phyloP scores from a whole-genome alignment of 208 protist species.

The Herpetomonas tarakana region DNA sequence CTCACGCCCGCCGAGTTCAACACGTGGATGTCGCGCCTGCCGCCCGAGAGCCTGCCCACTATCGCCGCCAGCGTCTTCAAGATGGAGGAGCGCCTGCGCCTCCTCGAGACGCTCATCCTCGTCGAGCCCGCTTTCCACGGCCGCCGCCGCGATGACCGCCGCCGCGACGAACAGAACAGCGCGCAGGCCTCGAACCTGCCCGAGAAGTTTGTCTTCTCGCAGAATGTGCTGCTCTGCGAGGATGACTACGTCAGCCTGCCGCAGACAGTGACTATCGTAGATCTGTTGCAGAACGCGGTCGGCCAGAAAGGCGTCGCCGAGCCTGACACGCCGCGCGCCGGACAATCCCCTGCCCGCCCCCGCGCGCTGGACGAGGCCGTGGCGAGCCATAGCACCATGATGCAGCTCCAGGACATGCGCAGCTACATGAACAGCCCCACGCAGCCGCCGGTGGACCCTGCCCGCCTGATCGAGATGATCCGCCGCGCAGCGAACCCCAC shows the following conservation, averaged over 20 bases:
- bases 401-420: slow-evolving; percentile 86
- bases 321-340: slow-evolving; percentile 82
- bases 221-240: slow-evolving; percentile 87
- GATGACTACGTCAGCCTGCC: slow-evolving; percentile 77
- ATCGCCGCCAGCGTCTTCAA: slow-evolving; percentile 60
- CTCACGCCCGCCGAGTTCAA: slow-evolving; percentile 73
- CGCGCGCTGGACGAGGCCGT: slow-evolving; percentile 81
- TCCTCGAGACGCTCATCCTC: slow-evolving; percentile 77
- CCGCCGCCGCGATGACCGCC: slow-evolving; percentile 56
- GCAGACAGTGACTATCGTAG: slow-evolving; percentile 85
- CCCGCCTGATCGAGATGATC: slow-evolving; percentile 83
- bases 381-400: slow-evolving; percentile 87
- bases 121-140: slow-evolving; percentile 80
- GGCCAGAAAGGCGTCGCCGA: slow-evolving; percentile 77
- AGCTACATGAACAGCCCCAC: slow-evolving; percentile 88
- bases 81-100: slow-evolving; percentile 80
- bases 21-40: slow-evolving; percentile 64
- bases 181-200: slow-evolving; percentile 24
- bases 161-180: slow-evolving; percentile 40
- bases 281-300: slow-evolving; percentile 83
- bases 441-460: slow-evolving; percentile 76
- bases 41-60: slow-evolving; percentile 45
- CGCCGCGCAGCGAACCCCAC: slow-evolving; percentile 67
- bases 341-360: slow-evolving; percentile 30
- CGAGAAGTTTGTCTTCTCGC: slow-evolving; percentile 86